These are phyloP conservation scores for Globisporangium spiculum DNA, from an alignment of 352 stramenopile species.

Conservation along the genomic window DNA sequence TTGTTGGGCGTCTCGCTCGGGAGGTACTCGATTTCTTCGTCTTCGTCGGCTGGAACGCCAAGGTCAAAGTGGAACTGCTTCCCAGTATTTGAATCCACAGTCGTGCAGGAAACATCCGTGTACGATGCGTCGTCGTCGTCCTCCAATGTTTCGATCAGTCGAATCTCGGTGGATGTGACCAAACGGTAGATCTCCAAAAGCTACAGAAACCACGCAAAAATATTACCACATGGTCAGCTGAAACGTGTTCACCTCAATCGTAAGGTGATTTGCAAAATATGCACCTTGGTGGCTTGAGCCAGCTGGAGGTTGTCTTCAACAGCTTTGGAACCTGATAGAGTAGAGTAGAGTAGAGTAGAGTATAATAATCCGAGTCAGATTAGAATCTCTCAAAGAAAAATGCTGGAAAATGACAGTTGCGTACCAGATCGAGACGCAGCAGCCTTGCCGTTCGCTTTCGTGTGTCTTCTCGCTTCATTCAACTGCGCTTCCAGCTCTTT, in stretches of 20 bases:
- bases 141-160: slow-evolving; percentile 56
- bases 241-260: background rate
- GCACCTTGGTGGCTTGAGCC: slow-evolving; percentile 74
- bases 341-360: background rate
- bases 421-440: slow-evolving; percentile 35
- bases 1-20: slow-evolving; percentile 54
- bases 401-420: background rate
- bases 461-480: slow-evolving; percentile 43
- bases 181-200: slow-evolving; percentile 76
- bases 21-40: slow-evolving; percentile 81
- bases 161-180: slow-evolving; percentile 75
- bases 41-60: slow-evolving; percentile 51
- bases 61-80: slow-evolving; percentile 79
- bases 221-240: no score
- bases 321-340: slow-evolving; percentile 28
- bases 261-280: background rate
- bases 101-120: slow-evolving; percentile 66
- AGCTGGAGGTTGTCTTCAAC: slow-evolving; percentile 52
- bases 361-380: background rate
- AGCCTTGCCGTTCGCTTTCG: slow-evolving; percentile 33
- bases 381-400: background rate
- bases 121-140: slow-evolving; percentile 50
- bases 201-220: slow-evolving; percentile 24
- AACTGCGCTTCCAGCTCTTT: slow-evolving; percentile 58
- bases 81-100: slow-evolving; percentile 60